These are phyloP conservation scores for Fusarium sp. DNA, from an alignment of 2,329 filamentous ascomycete genomes.

Conservation along the genomic window DNA sequence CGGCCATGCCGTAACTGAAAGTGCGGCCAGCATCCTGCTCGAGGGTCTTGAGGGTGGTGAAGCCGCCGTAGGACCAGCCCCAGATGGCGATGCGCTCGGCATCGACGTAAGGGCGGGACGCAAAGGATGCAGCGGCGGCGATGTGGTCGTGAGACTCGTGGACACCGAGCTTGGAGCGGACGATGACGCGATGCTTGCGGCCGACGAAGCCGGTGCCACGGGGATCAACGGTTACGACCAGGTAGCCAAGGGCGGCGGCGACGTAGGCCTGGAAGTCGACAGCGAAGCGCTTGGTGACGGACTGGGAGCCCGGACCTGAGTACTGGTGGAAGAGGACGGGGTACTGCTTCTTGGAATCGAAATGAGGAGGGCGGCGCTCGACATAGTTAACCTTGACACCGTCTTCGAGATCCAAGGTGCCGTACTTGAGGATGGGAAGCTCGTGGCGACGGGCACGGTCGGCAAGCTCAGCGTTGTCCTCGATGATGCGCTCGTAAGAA, in stretches of 20 bases:
- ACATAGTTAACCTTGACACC: constrained; percentile 75
- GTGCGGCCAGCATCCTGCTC: constrained; percentile 89
- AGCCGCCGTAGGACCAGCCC: constrained; percentile 98
- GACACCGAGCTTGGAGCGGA: constrained; percentile 83
- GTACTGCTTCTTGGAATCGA: constrained; percentile 82
- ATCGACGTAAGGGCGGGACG: constrained; percentile 82
- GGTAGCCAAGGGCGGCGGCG: constrained; percentile 83
- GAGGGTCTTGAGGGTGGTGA: constrained; percentile 92
- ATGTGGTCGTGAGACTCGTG: constrained; percentile 93
- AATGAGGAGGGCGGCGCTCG: constrained; percentile 89
- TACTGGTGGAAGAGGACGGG: constrained; percentile 96
- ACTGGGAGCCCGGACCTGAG: constrained; percentile 91
- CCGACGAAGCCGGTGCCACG: constrained; percentile 92
- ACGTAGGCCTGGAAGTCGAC: constrained; percentile 93
- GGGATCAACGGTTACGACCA: constrained; percentile 94
- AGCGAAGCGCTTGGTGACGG: constrained; percentile 78
- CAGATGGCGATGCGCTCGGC: constrained; percentile 85
- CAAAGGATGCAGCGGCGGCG: constrained; percentile 84
- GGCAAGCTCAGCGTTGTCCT: constrained; percentile 76
- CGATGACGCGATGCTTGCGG: constrained; percentile 79
- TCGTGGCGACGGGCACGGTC: constrained; percentile 76
- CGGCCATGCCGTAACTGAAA: constrained; percentile 97
- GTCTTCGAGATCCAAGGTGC: constrained; percentile 80
- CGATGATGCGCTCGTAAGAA: constrained; percentile 73
- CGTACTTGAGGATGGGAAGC: constrained; percentile 81